A percentile compares a stretch with the other conserved stretches of the same genome.
Evolutionary conservation across 2,329 filamentous ascomycete genomes (phyloP).

Genomic region (Zasmidium cellare): DNA sequence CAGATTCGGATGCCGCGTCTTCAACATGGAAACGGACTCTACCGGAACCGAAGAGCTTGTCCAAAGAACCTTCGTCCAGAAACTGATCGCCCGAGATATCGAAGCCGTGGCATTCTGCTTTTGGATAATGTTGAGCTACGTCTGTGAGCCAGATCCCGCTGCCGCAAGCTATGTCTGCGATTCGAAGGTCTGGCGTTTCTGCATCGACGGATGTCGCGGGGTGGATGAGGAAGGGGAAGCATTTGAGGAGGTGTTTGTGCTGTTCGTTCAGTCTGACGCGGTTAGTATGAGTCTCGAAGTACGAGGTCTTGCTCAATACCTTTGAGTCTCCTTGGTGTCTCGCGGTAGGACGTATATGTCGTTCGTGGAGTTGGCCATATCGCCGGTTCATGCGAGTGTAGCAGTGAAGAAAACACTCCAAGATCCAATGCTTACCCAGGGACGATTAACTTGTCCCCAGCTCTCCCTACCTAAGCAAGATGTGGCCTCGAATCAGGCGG

Average conservation of each 20-base stretch:
- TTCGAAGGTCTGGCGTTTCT: neutral
- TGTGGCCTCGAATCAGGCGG: too few relatives aligned
- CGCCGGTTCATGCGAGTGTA: neutral
- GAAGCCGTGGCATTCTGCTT: neutral
- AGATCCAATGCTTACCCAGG: too few relatives aligned
- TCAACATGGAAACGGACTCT: neutral
- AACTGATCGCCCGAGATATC: neutral
- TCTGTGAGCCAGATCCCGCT: neutral
- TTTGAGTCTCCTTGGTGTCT: neutral
- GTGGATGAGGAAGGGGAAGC: neutral
- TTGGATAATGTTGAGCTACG: neutral
- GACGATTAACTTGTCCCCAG: too few relatives aligned
- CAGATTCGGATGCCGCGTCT: neutral
- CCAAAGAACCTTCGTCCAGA: neutral
- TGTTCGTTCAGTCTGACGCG: neutral
- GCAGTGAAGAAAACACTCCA: too few relatives aligned
- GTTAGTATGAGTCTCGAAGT: neutral
- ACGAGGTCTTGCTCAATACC: neutral
- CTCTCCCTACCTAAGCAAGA: too few relatives aligned
- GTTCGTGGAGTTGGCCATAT: neutral
- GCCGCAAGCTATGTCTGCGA: neutral
- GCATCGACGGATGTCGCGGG: neutral
- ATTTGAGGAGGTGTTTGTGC: neutral
- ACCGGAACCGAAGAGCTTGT: neutral
- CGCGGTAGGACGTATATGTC: neutral